Base-by-base conservation (phyloP, 139 green algal genomes). In the Microglena sp. region DNA sequence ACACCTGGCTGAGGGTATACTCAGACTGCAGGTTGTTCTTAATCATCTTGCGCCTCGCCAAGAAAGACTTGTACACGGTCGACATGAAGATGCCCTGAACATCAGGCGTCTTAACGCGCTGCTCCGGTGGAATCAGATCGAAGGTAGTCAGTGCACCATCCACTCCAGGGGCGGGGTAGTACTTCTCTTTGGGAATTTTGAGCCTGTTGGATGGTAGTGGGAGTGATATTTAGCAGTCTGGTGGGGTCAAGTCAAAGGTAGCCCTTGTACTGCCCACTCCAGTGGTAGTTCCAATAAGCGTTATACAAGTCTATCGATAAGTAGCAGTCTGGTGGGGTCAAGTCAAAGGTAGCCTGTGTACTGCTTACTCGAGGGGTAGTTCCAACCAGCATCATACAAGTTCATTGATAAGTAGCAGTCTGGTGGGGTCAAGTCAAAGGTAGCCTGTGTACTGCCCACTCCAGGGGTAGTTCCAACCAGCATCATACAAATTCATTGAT, bases 101-200 rank as follows among this genome's bases (percentile, higher is more conserved):
- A 18, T 50, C 40, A 50, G 11, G 40, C 18, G 11, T 50, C 18
- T 11, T 24, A 18, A 24, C 40, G 40, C 18, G 40, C 33, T 72
- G 27, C 11, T 4, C 45, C n/a, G 70, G 60, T 21, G 65, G 60
- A 30, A 77, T 64, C 33, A 96, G 79, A 44, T 66, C 34, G 62
- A 96, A 94, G 5, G 78, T 81, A 3, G 90, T 85, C 11, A 95
- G 68, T 0, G 87, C 89, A 6, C 87, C 86, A 69, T 96, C 79
- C 29, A 96, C 90, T 18, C 84, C 82, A 3, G 89, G 89, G 28
- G 73, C 78, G 1, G 89, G 89, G 45, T 72, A 80, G 71, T 92
- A 95, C 60, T 81, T 81, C 26, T 63, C 29, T 46, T 79, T 77
- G 44, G 77, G 66, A 56, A 94, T 89, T 45, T 69, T 68, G 70